Evolutionary conservation across 2,329 filamentous ascomycete species (phyloP), one percentile per base, ranked within the genome.

Genomic region (Lachnellula willkommii): DNA sequence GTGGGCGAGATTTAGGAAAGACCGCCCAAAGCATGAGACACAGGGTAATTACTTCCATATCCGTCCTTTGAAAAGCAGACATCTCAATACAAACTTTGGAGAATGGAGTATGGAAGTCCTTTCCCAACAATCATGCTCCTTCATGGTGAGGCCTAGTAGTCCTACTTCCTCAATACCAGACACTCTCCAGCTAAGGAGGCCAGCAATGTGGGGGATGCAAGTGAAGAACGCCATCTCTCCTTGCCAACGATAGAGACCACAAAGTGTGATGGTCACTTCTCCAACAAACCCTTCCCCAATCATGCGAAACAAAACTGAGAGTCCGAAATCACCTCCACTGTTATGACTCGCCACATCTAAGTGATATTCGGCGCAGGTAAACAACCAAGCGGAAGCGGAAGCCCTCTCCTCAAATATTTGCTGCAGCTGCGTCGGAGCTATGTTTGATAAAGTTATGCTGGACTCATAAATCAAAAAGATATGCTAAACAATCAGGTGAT

Each of bases 1-100:
- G 94, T 97, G 94, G 94, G 96, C 91, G 74, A 85, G 87, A 67
- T 97, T 99, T 76, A 94, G 94, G 75, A 82, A 88, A 53, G 77
- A 80, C 47, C 73, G 77, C 39, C 83, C 78, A 66, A 77, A 79
- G 56, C 78, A 82, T 54, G 81, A 84, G 63, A 65, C 74, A 50
- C 74, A 77, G 68, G 81, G 82, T 84, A 80, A 69, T 45, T 57
- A 55, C 49, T 39, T 42, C 43, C 35, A 45, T 9, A 32, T 32
- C 28, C 28, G 28, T 32, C 28, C 3, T 32, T 32, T 32, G 28
- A 32, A 32, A 32, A 46, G 35, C 35, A 52, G 35, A 32, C 17
- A 42, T 15, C 43, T 49, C 42, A 11, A 43, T 9, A 22, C 43
- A 17, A 26, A 48, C 3, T 53, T 53, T 36, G 28, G 28, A 22